phyloP scores from a whole-genome alignment of 495 filamentous ascomycete genomes.

The Friedmanniomyces simplex region DNA sequence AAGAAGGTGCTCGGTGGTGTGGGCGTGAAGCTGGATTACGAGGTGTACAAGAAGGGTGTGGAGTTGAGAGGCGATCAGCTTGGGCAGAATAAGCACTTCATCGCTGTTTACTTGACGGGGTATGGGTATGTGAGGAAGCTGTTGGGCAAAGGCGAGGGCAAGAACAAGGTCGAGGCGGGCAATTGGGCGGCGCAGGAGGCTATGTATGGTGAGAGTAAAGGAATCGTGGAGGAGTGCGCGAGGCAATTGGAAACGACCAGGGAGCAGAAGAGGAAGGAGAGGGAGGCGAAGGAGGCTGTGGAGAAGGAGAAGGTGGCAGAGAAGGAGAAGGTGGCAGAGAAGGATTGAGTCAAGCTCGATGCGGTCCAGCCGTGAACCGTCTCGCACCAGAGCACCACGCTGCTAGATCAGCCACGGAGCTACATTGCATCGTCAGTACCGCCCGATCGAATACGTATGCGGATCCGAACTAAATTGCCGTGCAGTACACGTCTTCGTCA shows the following conservation, averaged over 20 bases:
- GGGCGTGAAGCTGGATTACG: constrained; percentile 56
- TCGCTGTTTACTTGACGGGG: constrained; percentile 64
- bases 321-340: neutral
- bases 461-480: too few relatives aligned
- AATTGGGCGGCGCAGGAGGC: constrained; percentile 58
- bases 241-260: constrained; percentile 9
- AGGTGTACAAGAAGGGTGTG: constrained; percentile 41
- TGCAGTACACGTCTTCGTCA: too few relatives aligned
- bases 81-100: constrained; percentile 49
- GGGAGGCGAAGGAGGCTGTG: constrained; percentile 7
- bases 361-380: neutral
- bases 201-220: constrained; percentile 34
- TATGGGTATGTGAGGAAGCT: constrained; percentile 56
- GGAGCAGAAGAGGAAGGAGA: constrained; percentile 18
- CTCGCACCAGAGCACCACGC: neutral
- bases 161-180: constrained; percentile 64
- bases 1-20: constrained; percentile 43
- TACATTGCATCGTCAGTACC: too few relatives aligned
- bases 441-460: too few relatives aligned
- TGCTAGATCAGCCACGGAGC: too few relatives aligned
- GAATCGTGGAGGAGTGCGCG: constrained; percentile 20
- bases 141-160: constrained; percentile 57
- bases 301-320: neutral
- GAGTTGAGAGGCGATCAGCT: constrained; percentile 40
- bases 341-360: neutral